These are phyloP conservation scores for Diutina mesorugosa DNA, from an alignment of 1,139 yeast genomes.

Conservation along the genomic window DNA sequence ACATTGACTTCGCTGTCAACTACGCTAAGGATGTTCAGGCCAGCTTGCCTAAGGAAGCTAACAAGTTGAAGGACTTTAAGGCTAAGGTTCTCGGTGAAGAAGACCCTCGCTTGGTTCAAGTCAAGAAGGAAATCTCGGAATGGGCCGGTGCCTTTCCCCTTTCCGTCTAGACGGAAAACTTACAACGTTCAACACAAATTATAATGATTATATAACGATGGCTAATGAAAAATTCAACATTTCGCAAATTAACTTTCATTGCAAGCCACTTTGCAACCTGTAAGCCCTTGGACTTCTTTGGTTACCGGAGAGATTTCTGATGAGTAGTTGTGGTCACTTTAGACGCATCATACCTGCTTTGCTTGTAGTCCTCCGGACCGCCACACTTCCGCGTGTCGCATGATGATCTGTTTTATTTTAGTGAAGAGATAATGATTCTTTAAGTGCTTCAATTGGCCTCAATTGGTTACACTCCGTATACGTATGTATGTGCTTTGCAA, in stretches of 20 bases:
- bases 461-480: no score
- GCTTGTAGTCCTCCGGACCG: no score
- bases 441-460: no score
- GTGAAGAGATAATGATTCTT: no score
- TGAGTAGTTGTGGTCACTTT: no score
- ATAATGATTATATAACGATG: neutral
- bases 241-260: neutral
- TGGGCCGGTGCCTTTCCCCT: slow-evolving; percentile 96
- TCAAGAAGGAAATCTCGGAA: slow-evolving; percentile 68
- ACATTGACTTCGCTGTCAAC: slow-evolving; percentile 43
- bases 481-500: no score
- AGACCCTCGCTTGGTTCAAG: slow-evolving; percentile 44
- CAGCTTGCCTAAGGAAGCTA: slow-evolving; percentile 71
- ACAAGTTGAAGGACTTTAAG: slow-evolving; percentile 91
- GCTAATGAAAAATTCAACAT: neutral
- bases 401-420: no score
- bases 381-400: no score
- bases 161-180: slow-evolving; percentile 35
- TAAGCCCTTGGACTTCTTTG: no score
- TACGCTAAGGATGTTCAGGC: slow-evolving; percentile 69
- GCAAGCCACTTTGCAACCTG: no score
- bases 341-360: no score
- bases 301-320: no score
- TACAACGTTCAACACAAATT: slow-evolving; percentile 1
- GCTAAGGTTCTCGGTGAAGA: slow-evolving; percentile 60